These are phyloP conservation scores for Starmerella powellii DNA, from an alignment of 805 yeast species.

Conservation along the genomic window DNA sequence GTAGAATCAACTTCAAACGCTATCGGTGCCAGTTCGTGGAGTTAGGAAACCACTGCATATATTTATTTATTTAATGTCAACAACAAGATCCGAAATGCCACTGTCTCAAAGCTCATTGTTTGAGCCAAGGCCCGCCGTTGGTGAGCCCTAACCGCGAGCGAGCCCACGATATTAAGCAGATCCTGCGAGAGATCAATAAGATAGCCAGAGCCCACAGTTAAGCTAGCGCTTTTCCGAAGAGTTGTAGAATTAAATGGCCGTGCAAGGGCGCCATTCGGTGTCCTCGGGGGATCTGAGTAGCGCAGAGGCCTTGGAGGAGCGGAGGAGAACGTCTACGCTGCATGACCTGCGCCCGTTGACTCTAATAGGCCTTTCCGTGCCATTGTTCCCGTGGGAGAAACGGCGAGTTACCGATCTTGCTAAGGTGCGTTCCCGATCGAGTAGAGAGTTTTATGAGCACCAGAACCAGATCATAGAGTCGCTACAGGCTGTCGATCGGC, in stretches of 20 bases:
- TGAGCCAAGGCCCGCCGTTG: no score
- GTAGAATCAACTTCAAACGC: no score
- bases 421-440: conserved; percentile 20
- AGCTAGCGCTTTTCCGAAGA: no score
- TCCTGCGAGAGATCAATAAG: no score
- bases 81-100: no score
- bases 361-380: conserved; percentile 36
- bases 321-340: conserved; percentile 25
- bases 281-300: not conserved
- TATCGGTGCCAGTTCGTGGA: no score
- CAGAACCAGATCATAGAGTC: conserved; percentile 52
- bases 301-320: not conserved
- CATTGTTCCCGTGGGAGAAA: conserved; percentile 35
- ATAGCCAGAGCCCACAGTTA: no score
- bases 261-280: conserved; percentile 2
- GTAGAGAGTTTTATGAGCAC: conserved; percentile 36
- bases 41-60: no score
- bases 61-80: no score
- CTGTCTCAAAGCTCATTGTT: no score
- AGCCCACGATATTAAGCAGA: no score
- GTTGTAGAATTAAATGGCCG: not conserved
- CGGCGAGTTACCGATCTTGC: conserved; percentile 15
- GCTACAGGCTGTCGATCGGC: conserved; percentile 47
- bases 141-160: no score
- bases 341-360: conserved; percentile 37